Evolutionary conservation across 1,139 yeast genomes (phyloP), one percentile per base, ranked within the genome.

Genomic region (Geotrichum armillariae): DNA sequence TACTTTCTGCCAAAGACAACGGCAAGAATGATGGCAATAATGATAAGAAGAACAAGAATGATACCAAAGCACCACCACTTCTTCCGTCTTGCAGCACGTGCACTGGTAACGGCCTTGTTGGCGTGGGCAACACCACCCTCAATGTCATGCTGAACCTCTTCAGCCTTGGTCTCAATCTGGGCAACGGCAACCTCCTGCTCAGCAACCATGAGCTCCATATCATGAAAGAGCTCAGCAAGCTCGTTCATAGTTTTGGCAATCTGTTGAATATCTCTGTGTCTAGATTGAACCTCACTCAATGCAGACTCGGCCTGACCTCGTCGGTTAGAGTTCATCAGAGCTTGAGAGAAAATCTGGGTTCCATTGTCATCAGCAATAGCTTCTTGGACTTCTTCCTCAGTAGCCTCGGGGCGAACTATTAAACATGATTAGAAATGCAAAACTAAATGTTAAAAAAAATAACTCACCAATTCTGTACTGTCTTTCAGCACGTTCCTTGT

Each of bases 231-330:
- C 73, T 88, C 95, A 41, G 96, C 89, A 68, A 93, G 80, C 72
- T 93, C 99, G 41, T 94, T 90, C 88, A 94, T 89, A 53, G 97
- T 86, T 72, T 87, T 84, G 72, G 91, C 98, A 70, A 94, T 85
- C 74, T 90, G 88, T 73, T 89, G 85, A 67, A 94, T 82, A 73
- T 93, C 99, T 66, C 88, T 85, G 74, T 94, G 99, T 74, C 99
- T 85, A 42, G 88, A 83, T 72, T 93, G 97, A 50, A 94, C 99
- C 71, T 94, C 99, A 63, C 89, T 87, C 62, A 93, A 78, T 2
- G 95, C 99, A 32, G 96, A 82, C 68, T 95, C 82, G 47, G 99
- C 98, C 71, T 93, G 96, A 60, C 99, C 99, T 64, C 95, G 83
- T 72, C 97, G 84, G 69, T 89, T 88, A 52, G 95, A 85, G 72